Evolutionary conservation across 192 early-diverging fungal species (phyloP), one percentile per base, ranked within the genome.

Genomic region (Linnemannia zychae): DNA sequence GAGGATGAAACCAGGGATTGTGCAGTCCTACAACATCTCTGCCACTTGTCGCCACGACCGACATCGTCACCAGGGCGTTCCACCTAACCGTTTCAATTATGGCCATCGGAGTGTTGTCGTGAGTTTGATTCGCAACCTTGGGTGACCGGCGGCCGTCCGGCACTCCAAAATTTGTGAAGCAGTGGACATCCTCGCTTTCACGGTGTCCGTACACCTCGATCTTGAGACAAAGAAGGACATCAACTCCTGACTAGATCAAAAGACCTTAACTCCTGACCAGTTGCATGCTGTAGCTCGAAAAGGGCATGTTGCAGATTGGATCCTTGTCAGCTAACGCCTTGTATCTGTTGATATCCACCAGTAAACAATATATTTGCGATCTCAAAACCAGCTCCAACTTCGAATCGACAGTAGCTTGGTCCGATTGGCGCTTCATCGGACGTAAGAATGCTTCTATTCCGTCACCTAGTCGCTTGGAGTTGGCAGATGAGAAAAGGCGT

Each of bases 131-230:
- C 36, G 66, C 71, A 6, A 67, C 48, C 15, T 78, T 78, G 50
- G 72, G 72, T 18, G 77, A 17, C 40, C 67, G 52, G 66, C 50
- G 63, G 52, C 67, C 24, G 50, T 77, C 50, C 16, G 76, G 76
- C 13, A 37, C 33, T 36, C 44, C 76, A 24, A 77, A 20, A 9
- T 44, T 53, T 12, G 50, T 11, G 0, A 70, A 28, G 48, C 31
- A 1, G n/a, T 74, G 76, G 17, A 67, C 52, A 78, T 78, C 77
- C 69, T 78, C 77, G 77, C 69, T 71, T 65, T 46, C 40, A 46
- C 38, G 53, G 20, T 57, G 76, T 2, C 76, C 76, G 31, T 71
- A 77, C 33, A 69, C 75, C 67, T 77, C 75, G 67, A 69, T 70
- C 31, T 78, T 24, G 20, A 75, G 38, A 9, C 73, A 75, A 9